A percentile compares a stretch with the other conserved stretches of the same genome.
These are phyloP conservation scores for Parafenestella ontariensis DNA, from an alignment of 2,329 filamentous ascomycete genomes.

Conservation along the genomic window DNA sequence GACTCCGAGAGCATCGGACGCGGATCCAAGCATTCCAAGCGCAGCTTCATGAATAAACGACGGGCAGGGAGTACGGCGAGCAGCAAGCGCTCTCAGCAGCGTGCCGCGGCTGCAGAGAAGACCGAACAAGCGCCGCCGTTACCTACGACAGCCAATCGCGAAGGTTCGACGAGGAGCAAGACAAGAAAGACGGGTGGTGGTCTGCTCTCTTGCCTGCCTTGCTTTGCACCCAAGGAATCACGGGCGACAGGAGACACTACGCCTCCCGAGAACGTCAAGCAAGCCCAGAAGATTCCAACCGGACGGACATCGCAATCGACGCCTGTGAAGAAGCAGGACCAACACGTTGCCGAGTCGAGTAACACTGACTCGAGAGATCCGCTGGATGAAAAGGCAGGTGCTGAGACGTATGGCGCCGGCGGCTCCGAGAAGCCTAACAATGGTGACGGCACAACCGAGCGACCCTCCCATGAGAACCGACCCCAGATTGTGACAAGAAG, in stretches of 20 bases:
- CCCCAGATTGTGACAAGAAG: constrained; percentile 42
- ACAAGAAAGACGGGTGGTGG: constrained; percentile 49
- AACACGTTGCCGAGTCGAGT: constrained; percentile 51
- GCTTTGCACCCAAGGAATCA: constrained; percentile 70
- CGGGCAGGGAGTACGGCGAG: constrained; percentile 56
- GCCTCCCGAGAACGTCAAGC: constrained; percentile 56
- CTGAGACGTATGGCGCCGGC: constrained; percentile 30
- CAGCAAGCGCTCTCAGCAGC: constrained; percentile 54
- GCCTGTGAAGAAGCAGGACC: constrained; percentile 51
- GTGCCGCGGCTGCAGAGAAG: constrained; percentile 51
- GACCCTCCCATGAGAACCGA: constrained; percentile 27
- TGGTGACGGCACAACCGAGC: constrained; percentile 31
- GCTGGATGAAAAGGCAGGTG: constrained; percentile 52
- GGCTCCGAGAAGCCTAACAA: constrained; percentile 32
- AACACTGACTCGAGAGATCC: constrained; percentile 55
- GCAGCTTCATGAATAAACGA: constrained; percentile 55
- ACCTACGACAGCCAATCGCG: constrained; percentile 37
- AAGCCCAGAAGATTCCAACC: constrained; percentile 47
- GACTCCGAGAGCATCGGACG: constrained; percentile 54
- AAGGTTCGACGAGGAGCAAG: constrained; percentile 47
- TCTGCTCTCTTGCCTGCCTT: constrained; percentile 65
- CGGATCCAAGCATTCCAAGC: constrained; percentile 53
- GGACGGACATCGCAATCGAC: constrained; percentile 59
- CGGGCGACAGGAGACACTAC: constrained; percentile 51
- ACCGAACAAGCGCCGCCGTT: constrained; percentile 41